phyloP scores from a whole-genome alignment of 371 early-diverging fungal species.

The Batrachochytrium dendrobatidis region DNA sequence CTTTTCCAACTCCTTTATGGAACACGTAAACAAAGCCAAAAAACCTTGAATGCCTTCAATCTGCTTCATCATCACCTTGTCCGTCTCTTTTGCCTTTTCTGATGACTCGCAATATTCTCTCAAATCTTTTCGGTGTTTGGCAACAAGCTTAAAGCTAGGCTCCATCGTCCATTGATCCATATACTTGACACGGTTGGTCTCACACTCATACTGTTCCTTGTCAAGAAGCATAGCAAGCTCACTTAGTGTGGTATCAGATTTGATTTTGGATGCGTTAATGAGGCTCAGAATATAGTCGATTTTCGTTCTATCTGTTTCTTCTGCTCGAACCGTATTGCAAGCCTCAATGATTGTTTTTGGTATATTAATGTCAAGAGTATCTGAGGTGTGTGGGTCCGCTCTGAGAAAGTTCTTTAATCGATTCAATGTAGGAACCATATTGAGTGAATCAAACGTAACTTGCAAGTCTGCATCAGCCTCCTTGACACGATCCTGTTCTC shows the following conservation, averaged over 20 bases:
- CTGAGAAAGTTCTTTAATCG: conserved; percentile 53
- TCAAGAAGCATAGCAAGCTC: conserved; percentile 59
- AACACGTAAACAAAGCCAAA: conserved; percentile 50
- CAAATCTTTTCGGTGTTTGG: conserved; percentile 68
- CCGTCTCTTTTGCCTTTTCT: conserved; percentile 69
- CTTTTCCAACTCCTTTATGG: conserved; percentile 50
- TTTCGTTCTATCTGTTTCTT: conserved; percentile 22
- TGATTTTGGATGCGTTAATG: conserved; percentile 53
- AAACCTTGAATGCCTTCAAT: conserved; percentile 6
- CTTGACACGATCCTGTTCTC: conserved; percentile 57
- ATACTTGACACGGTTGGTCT: conserved; percentile 59
- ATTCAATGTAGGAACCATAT: conserved; percentile 65
- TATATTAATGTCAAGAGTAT: conserved; percentile 45
- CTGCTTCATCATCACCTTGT: conserved; percentile 50
- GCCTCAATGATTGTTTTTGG: conserved; percentile 55
- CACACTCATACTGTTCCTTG: conserved; percentile 81
- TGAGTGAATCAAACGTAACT: conserved; percentile 76
- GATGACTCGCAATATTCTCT: conserved; percentile 68
- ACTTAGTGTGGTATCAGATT: conserved; percentile 56
- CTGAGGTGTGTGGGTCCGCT: too few species aligned
- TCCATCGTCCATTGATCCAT: conserved; percentile 77
- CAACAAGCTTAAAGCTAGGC: conserved; percentile 67
- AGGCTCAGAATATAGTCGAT: conserved; percentile 50
- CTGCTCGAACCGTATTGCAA: conserved; percentile 51
- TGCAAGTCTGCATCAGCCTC: conserved; percentile 80